Evolutionary conservation across 306 rosid species (phyloP), one percentile per base, ranked within the genome.

Genomic region (Vigna trinervia): DNA sequence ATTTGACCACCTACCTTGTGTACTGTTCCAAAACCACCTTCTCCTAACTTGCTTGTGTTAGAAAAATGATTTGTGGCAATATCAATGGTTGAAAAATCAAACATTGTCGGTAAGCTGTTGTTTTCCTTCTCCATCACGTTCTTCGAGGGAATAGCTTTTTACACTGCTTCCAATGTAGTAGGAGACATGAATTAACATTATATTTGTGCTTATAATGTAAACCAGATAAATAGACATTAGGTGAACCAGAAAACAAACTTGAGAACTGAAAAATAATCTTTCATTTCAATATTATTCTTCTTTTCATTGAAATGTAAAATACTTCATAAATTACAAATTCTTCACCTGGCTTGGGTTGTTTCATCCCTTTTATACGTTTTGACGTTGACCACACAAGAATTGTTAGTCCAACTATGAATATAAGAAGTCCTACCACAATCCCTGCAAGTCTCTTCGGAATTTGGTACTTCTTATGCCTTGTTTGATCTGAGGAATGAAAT

Each of bases 51-150:
- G 65, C 12, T 59, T 2, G 10, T 12, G 39, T 5, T 13, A 13
- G 67, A 14, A 61, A 61, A 61, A 17, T 61, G 45, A 61, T 61
- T 32, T 14, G 67, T 61, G 45, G 67, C 67, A 61, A 13, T 32
- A 32, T 13, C 22, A 0, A 32, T 32, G 22, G 45, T 61, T 61
- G 67, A 61, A 61, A 61, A 61, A 32, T 32, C 23, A 61, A 61
- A 61, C 0, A 32, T 32, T 32, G 13, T 61, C 7, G 23, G 45
- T 7, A 61, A 61, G 22, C 15, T 32, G n/a, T 13, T 6, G 2
- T 61, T 5, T 61, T 30, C 67, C 45, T 30, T 61, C 45, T 32
- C 45, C 12, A 5, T 61, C 12, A 14, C 1, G 43, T 32, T 23
- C 22, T 61, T 61, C 45, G 23, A 14, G 13, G 6, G 23, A 61